These are phyloP conservation scores for Macrophomina phaseolina DNA, from an alignment of 2,329 filamentous ascomycete genomes.

Conservation along the genomic window DNA sequence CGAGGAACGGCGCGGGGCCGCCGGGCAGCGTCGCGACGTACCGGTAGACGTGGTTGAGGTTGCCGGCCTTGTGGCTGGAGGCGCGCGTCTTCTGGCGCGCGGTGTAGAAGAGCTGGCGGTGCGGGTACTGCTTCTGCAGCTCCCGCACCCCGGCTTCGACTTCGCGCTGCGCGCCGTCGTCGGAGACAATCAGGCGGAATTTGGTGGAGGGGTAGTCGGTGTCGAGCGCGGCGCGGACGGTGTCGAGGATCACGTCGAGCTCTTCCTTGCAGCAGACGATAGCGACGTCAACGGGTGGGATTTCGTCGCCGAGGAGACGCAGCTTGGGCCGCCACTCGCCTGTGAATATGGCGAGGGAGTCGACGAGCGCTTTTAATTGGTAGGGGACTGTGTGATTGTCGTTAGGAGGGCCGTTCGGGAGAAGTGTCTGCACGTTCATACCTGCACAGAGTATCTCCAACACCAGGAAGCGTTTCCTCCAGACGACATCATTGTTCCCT, in stretches of 20 bases:
- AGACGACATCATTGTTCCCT: background rate
- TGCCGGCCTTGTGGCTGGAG: slow-evolving; percentile 50
- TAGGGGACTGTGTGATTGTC: background rate
- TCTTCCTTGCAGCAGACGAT: slow-evolving; percentile 54
- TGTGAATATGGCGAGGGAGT: background rate
- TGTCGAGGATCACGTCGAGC: slow-evolving; percentile 49
- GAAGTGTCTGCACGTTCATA: background rate
- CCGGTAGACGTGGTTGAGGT: too few relatives aligned
- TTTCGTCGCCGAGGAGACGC: background rate
- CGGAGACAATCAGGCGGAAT: slow-evolving; percentile 47
- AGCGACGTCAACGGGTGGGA: slow-evolving; percentile 50
- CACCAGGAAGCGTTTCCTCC: background rate
- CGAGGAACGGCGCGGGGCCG: slow-evolving; percentile 43
- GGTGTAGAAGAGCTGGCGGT: slow-evolving; percentile 47
- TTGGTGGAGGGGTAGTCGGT: slow-evolving; percentile 49
- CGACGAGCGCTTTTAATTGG: background rate
- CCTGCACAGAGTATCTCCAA: background rate
- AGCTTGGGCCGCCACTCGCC: background rate
- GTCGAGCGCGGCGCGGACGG: slow-evolving; percentile 45
- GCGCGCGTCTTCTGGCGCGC: slow-evolving; percentile 55
- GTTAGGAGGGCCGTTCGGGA: background rate
- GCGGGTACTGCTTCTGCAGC: slow-evolving; percentile 41
- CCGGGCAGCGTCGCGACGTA: slow-evolving; percentile 54
- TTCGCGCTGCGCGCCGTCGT: slow-evolving; percentile 45
- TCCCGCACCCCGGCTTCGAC: slow-evolving; percentile 45